Evolutionary conservation across 192 early-diverging fungal species (phyloP), one percentile per base, ranked within the genome.

Genomic region (Phycomyces nitens): DNA sequence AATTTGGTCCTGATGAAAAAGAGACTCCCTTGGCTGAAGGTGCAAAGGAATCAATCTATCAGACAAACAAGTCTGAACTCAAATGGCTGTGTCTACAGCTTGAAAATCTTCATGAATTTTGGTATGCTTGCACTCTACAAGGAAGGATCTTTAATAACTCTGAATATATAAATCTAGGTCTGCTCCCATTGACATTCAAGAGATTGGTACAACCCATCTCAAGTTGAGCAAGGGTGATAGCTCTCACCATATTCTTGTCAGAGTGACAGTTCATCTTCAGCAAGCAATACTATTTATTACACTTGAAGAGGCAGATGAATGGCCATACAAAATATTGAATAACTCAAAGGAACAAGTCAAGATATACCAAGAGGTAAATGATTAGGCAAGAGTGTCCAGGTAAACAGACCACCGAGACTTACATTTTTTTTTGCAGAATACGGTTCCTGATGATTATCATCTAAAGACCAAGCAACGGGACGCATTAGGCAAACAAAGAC

Each of bases 241-340:
- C 12, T 64, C 64, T 0, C 68, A 79, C 52, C 55, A 50, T 3
- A 81, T 87, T 52, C 76, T 95, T 27, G 68, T 92, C 7, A 79
- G 83, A 23, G 75, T 85, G 5, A 87, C 89, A 21, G 72, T 91
- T 21, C 56, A 82, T 7, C 49, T 95, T 18, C 80, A 93, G 42
- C 81, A 85, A 52, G 88, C 93, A 1, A 91, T 89, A 10, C 67
- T 95, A 26, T 93, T 92, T 71, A 80, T 95, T 18, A 73, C 85
- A 0, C 75, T 93, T 61, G 65, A 77, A 24, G 77, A 82, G 52
- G 80, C 77, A 34, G 76, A 68, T 3, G 72, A 81, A 52, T 95
- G 94, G 94, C 94, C 94, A 0, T 90, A 87, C 64, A 58, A 76
- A 47, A 83, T 95, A 44, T 79, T 85, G 6, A 74, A 74, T 38